Evolutionary conservation across 1,139 yeast genomes (phyloP).

Genomic region (Debaryomyces robertsiae): DNA sequence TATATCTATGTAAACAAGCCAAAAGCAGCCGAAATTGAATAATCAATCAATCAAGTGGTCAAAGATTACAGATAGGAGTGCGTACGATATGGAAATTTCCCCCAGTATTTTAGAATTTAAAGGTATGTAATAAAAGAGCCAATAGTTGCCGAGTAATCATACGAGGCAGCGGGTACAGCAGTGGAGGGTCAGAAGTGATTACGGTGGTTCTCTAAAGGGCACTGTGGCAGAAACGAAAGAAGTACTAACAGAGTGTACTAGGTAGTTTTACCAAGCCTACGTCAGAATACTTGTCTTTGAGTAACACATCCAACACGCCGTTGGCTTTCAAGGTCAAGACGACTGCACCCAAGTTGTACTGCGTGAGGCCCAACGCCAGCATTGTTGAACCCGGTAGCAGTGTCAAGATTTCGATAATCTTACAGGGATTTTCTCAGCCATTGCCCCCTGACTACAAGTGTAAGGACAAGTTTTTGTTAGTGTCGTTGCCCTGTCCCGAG

Average conservation of each 20-base stretch:
- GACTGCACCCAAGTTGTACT: constrained; percentile 94
- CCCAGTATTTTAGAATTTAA: constrained; percentile 68
- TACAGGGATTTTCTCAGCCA: constrained; percentile 79
- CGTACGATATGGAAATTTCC: constrained; percentile 54
- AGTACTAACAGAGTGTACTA: constrained; percentile 16
- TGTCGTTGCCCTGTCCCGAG: constrained; percentile 75
- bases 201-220: too few relatives aligned
- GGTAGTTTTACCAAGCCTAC: constrained; percentile 75
- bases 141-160: too few relatives aligned
- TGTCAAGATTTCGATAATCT: constrained; percentile 75
- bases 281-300: constrained; percentile 67
- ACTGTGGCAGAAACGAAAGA: too few relatives aligned
- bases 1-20: constrained; percentile 2
- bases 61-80: constrained; percentile 1
- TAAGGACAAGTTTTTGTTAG: constrained; percentile 89
- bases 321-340: constrained; percentile 96
- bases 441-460: constrained; percentile 75
- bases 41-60: constrained; percentile 7
- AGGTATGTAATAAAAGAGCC: constrained; percentile 53
- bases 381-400: constrained; percentile 73
- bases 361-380: constrained; percentile 95
- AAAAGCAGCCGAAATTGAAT: background rate
- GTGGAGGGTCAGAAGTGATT: too few relatives aligned
- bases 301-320: constrained; percentile 63
- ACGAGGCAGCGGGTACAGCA: too few relatives aligned